Conservation (phyloP, 495 filamentous ascomycete genomes). For the Rhypophila decipiens region DNA sequence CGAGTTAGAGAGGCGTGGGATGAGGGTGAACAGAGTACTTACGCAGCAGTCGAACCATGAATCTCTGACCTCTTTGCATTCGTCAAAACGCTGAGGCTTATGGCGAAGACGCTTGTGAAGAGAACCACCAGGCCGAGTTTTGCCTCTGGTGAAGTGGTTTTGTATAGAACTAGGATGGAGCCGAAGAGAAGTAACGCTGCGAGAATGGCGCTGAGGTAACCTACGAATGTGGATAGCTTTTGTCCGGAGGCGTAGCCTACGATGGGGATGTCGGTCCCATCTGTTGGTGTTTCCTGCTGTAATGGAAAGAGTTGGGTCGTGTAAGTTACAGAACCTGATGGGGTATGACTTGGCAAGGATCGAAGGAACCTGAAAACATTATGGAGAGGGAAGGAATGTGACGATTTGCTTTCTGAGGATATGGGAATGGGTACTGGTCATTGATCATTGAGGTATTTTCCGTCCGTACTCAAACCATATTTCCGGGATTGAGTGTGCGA, state of each 20-base stretch:
- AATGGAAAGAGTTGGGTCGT: not conserved
- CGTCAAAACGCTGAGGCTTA: conserved; percentile 22
- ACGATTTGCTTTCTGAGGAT: no score
- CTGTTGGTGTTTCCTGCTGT: not conserved
- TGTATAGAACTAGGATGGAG: conserved; percentile 20
- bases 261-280: not conserved
- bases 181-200: conserved; percentile 22
- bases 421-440: no score
- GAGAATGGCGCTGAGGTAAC: conserved; percentile 8
- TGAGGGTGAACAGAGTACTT: not conserved
- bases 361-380: not conserved
- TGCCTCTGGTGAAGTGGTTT: conserved; percentile 2
- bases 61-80: conserved; percentile 27
- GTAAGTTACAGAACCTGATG: not conserved
- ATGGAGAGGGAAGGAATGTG: not conserved
- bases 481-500: no score
- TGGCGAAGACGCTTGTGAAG: conserved; percentile 25
- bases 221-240: not conserved
- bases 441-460: no score
- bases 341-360: no score
- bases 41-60: conserved; percentile 27
- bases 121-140: conserved; percentile 21
- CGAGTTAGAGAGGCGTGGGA: not conserved
- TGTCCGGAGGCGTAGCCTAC: not conserved
- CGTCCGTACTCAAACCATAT: no score